phyloP scores from a whole-genome alignment of 768 basidiomycete species.

The Tylopilus plumbeoviolaceoides region DNA sequence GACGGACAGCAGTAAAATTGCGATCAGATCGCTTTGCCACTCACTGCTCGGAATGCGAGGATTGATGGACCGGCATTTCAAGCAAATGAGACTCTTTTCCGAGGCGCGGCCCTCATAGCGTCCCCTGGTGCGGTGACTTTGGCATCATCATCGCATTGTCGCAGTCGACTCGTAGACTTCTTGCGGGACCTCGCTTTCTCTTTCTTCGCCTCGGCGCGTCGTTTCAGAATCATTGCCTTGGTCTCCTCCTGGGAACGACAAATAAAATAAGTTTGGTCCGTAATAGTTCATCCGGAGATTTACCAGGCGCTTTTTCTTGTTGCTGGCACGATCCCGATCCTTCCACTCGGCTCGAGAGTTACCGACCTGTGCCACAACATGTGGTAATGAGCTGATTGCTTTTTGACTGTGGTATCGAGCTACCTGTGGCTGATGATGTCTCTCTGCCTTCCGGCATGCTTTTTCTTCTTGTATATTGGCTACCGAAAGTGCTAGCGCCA shows the following conservation, averaged over 20 bases:
- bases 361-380: constrained; percentile 19
- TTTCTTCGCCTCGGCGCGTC: constrained; percentile 36
- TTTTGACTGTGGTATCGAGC: constrained; percentile 7
- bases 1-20: constrained; percentile 10
- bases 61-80: constrained; percentile 19
- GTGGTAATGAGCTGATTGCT: constrained; percentile 18
- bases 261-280: constrained; percentile 10
- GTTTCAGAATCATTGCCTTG: constrained; percentile 36
- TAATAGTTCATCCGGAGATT: constrained; percentile 16
- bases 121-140: constrained; percentile 11
- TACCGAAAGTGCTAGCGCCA: constrained; percentile 46
- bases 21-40: constrained; percentile 25
- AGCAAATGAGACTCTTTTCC: constrained; percentile 34
- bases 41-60: constrained; percentile 18
- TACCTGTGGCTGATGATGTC: constrained; percentile 40
- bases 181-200: constrained; percentile 35
- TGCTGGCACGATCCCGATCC: constrained; percentile 23
- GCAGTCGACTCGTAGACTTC: constrained; percentile 13
- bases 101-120: constrained; percentile 16
- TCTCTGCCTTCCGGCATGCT: constrained; percentile 36
- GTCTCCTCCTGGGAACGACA: constrained; percentile 37
- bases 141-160: constrained; percentile 2
- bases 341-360: constrained; percentile 27
- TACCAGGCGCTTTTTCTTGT: constrained; percentile 39
- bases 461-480: constrained; percentile 45